Base-by-base conservation (phyloP, 2,329 filamentous ascomycete species). In the Atkinsonella texensis region DNA sequence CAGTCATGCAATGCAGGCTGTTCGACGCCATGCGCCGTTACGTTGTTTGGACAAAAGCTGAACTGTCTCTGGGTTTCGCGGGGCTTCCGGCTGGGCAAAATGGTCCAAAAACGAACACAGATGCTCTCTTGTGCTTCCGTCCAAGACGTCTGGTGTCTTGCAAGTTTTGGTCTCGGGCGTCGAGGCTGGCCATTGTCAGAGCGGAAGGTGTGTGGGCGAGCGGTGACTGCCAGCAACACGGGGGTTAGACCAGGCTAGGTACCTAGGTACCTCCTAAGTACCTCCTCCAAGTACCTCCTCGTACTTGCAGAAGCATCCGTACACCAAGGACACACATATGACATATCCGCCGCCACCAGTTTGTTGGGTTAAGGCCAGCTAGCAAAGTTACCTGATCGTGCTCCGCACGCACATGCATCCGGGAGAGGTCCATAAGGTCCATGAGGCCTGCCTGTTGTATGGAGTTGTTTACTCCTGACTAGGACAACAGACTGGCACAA, bases 1-100 rank as follows among this genome's bases (percentile, higher is more conserved):
- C 49, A 51, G 42, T 17, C 18, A 31, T 38, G 49, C 43, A 45
- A 31, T 38, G 49, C 43, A 45, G 20, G 49, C 47, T 23, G 20
- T 20, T 40, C 20, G 20, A 46, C 49, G 43, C 49, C 42, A 31
- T 51, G 49, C 23, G 41, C 42, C 48, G 28, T 17, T 9, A 38
- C 32, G 40, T 44, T 33, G n/a, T 50, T n/a, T 23, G 41, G 33
- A 41, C 33, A 28, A 31, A 39, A 33, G 20, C 43, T 20, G 20
- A 17, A 46, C 33, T 38, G 42, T 33, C 28, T 18, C 42, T 31
- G 15, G 33, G 6, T 13, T 38, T n/a, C 41, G 35, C 8, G 32
- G 47, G 13, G 18, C 46, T n/a, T 28, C 15, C 13, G 31, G 13
- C 17, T 17, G 28, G n/a, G 35, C 20, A 15, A 13, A 12, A 38